Percentiles rank a stretch among this genome's conserved stretches.
Conservation (phyloP, 2,329 filamentous ascomycete genomes). For the Emmonsiellopsis sp. region DNA sequence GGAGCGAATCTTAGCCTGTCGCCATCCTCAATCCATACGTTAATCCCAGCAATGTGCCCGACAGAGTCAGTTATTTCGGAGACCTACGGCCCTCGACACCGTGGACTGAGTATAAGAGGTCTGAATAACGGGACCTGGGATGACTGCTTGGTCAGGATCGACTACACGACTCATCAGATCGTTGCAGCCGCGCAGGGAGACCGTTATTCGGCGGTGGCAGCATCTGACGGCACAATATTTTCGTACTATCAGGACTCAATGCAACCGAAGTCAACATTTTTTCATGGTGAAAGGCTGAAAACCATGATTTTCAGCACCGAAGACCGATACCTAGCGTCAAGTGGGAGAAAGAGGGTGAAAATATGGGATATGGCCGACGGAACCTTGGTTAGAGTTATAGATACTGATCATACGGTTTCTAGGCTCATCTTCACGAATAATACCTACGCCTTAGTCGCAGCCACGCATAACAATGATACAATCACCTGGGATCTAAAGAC, state of each 20-base stretch:
- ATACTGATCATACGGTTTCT: not conserved
- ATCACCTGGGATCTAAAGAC: slow-evolving; percentile 10
- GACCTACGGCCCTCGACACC: not conserved
- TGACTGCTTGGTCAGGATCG: slow-evolving; percentile 23
- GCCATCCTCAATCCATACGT: slow-evolving; percentile 24
- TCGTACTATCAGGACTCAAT: slow-evolving; percentile 19
- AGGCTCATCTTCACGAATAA: not conserved
- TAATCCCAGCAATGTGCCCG: slow-evolving; percentile 27
- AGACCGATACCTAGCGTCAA: slow-evolving; percentile 17
- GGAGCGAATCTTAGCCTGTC: slow-evolving; percentile 18
- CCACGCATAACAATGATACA: slow-evolving; percentile 5
- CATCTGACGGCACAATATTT: slow-evolving; percentile 20
- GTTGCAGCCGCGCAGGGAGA: slow-evolving; percentile 19
- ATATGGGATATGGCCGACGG: slow-evolving; percentile 15
- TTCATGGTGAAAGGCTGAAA: slow-evolving; percentile 18
- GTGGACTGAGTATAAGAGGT: slow-evolving; percentile 15
- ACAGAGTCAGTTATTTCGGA: slow-evolving; percentile 19
- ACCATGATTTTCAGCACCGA: slow-evolving; percentile 18
- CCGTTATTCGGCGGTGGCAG: slow-evolving; percentile 20
- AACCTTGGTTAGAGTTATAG: slow-evolving; percentile 4
- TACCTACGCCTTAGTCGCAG: slow-evolving; percentile 11
- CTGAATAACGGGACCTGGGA: slow-evolving; percentile 20
- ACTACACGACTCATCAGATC: slow-evolving; percentile 17
- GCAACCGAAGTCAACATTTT: slow-evolving; percentile 11
- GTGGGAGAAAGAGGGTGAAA: slow-evolving; percentile 9